Percentiles rank a stretch among this genome's conserved stretches.
These are phyloP conservation scores for Boletus tylopilopsis DNA, from an alignment of 768 basidiomycete genomes.

Conservation along the genomic window DNA sequence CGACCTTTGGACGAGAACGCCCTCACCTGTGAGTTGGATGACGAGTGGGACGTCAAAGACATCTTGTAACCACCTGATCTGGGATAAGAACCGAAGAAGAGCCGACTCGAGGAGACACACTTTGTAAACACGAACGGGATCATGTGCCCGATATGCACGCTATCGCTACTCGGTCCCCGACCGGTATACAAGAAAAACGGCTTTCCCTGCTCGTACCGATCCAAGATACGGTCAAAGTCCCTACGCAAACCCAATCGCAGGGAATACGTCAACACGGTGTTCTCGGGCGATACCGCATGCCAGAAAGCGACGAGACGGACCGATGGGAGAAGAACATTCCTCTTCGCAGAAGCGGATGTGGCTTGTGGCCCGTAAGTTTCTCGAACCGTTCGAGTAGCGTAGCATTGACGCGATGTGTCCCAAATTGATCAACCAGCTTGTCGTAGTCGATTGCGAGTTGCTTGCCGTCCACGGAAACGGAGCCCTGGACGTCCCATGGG, in stretches of 20 bases:
- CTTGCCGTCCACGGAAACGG: slow-evolving; percentile 81
- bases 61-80: slow-evolving; percentile 87
- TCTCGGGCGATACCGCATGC: background rate
- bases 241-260: slow-evolving; percentile 37
- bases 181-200: slow-evolving; percentile 99
- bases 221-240: slow-evolving; percentile 90
- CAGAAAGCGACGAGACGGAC: slow-evolving; percentile 39
- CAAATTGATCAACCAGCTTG: slow-evolving; percentile 92
- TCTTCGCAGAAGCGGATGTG: slow-evolving; percentile 84
- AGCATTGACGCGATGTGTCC: slow-evolving; percentile 76
- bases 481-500: slow-evolving; percentile 97
- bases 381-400: slow-evolving; percentile 87
- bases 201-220: slow-evolving; percentile 94
- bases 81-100: background rate
- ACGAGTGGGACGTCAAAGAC: slow-evolving; percentile 94
- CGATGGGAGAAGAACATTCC: slow-evolving; percentile 99
- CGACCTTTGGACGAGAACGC: background rate
- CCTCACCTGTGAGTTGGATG: slow-evolving; percentile 86
- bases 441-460: slow-evolving; percentile 96
- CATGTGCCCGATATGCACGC: slow-evolving; percentile 97
- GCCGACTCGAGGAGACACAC: slow-evolving; percentile 41
- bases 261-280: background rate
- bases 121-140: slow-evolving; percentile 97
- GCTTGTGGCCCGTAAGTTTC: slow-evolving; percentile 79
- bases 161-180: slow-evolving; percentile 92